Evolutionary conservation across 805 yeast genomes (phyloP).

Genomic region (Hanseniaspora clermontiae): DNA sequence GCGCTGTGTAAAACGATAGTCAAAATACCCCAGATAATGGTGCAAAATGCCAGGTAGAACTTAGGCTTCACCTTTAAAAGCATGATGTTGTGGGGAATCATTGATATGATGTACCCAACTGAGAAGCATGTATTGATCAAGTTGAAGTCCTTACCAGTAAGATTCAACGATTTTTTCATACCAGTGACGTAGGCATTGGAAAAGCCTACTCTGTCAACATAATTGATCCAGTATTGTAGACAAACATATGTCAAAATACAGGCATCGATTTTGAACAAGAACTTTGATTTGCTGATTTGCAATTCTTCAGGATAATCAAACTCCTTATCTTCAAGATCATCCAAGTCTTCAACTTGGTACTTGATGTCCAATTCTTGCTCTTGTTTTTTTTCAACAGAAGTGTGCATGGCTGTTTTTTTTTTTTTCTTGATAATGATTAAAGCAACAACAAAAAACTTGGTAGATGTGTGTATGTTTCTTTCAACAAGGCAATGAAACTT

Average conservation of each 20-base stretch:
- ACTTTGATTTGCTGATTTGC: conserved; percentile 8
- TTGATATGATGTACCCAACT: conserved; percentile 48
- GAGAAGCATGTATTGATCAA: conserved; percentile 44
- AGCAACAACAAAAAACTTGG: not conserved
- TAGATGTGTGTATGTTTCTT: not conserved
- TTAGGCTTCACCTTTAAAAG: conserved; percentile 42
- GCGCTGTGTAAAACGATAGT: conserved; percentile 42
- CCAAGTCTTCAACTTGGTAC: conserved; percentile 1
- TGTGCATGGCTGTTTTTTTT: not conserved
- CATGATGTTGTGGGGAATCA: conserved; percentile 49
- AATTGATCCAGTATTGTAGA: conserved; percentile 34
- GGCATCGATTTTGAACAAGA: conserved; percentile 25
- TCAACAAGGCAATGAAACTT: too few species aligned
- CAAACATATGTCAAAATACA: conserved; percentile 27
- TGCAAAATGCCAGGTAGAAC: conserved; percentile 43
- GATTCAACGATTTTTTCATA: conserved; percentile 43
- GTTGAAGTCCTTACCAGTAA: conserved; percentile 40
- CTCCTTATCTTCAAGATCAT: not conserved
- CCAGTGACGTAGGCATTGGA: conserved; percentile 56
- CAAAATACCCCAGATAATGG: conserved; percentile 44
- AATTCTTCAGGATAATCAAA: not conserved
- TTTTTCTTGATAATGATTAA: not conserved
- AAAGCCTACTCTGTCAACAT: conserved; percentile 45
- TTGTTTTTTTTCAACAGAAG: not conserved
- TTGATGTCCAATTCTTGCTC: not conserved